Evolutionary conservation across 352 stramenopile species (phyloP).

Genomic region (Phytophthora litchii): DNA sequence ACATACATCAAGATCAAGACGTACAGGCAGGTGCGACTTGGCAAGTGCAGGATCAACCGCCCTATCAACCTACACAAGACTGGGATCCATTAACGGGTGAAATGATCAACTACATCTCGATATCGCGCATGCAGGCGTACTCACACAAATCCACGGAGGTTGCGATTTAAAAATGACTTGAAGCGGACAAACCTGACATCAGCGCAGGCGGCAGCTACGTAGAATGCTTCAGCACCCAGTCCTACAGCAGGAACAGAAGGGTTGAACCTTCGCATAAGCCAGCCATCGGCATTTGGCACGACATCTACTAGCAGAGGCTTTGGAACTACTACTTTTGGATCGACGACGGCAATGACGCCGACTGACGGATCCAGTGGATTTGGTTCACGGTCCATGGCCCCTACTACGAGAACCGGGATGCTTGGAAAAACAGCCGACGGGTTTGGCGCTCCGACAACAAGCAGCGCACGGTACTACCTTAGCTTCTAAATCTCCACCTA

Average conservation of each 20-base stretch:
- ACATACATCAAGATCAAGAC: not conserved
- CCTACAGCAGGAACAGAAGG: slow-evolving; percentile 41
- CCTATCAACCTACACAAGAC: slow-evolving; percentile 73
- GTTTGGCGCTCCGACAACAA: slow-evolving; percentile 48
- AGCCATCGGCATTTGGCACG: slow-evolving; percentile 43
- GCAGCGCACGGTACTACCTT: slow-evolving; percentile 32
- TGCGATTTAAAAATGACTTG: slow-evolving; percentile 80
- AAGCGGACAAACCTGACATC: slow-evolving; percentile 71
- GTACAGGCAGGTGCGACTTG: not conserved
- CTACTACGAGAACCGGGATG: slow-evolving; percentile 30
- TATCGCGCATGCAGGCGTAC: slow-evolving; percentile 73
- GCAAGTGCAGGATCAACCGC: slow-evolving; percentile 57
- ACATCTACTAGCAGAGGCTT: slow-evolving; percentile 41
- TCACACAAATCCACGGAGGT: slow-evolving; percentile 76
- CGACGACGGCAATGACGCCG: slow-evolving; percentile 21
- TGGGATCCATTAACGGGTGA: slow-evolving; percentile 58
- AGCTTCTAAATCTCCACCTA: slow-evolving; percentile 41
- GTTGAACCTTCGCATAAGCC: slow-evolving; percentile 44
- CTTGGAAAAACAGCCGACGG: slow-evolving; percentile 41
- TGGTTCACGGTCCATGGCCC: slow-evolving; percentile 45
- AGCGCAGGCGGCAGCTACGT: slow-evolving; percentile 42
- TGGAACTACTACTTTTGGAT: slow-evolving; percentile 40
- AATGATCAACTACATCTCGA: slow-evolving; percentile 69
- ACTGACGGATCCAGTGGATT: slow-evolving; percentile 55
- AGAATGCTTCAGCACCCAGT: slow-evolving; percentile 44